Evolutionary conservation across 176 grass and related monocot species (phyloP), one percentile per base, ranked within the genome.

Genomic region (Oryza australiensis): DNA sequence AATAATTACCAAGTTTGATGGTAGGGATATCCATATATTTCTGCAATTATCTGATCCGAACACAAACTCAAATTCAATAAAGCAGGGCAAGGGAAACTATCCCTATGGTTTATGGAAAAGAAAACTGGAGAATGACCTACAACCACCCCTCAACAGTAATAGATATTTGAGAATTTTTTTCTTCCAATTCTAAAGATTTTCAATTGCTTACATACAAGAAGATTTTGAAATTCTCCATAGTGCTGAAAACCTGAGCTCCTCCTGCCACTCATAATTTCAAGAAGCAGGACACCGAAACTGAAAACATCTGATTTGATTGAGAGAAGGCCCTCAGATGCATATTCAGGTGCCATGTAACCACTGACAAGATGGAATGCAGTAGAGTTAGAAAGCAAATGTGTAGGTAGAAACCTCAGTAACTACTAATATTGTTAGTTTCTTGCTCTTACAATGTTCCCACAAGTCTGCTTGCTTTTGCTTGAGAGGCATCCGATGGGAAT

Each of bases 401-500:
- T 80, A 38, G 77, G 28, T 76, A 81, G 63, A 75, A 75, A 75
- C 15, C 74, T 26, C 37, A 87, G 20, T 41, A 73, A 22, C 34
- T 68, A 43, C 76, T 27, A 69, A 75, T 1, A 14, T 46, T 7
- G 46, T 35, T 62, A 7, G 37, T 46, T 55, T 75, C 26, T 9
- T 84, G 16, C 51, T 34, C 88, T 94, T 77, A 94, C 92, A 64
- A 94, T 84, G 92, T 94, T 70, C 92, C 88, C 18, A 94, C 88
- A 18, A 94, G 28, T 72, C 65, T 85, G 53, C 49, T 90, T 78
- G 92, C 82, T 41, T 70, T 83, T 75, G 41, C 22, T 57, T 82
- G 41, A 22, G 83, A 86, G 63, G 82, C 62, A 77, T 91, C 74
- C 1, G n/a, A 63, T 6, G 22, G 74, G 76, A 94, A 86, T 74